Evolutionary conservation across 2,329 filamentous ascomycete genomes (phyloP).

Genomic region (Fusarium sp.): DNA sequence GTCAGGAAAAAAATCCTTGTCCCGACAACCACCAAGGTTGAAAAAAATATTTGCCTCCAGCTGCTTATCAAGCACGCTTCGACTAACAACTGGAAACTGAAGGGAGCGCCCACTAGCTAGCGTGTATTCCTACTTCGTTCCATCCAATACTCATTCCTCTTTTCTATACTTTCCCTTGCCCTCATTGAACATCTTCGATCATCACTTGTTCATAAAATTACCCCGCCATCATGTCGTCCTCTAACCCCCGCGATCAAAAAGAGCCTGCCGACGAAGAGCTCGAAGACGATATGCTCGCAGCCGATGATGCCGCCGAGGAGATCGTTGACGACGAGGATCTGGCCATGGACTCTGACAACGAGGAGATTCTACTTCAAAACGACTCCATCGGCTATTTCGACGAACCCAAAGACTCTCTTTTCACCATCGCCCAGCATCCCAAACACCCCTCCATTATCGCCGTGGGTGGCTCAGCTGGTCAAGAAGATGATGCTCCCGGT

Average conservation of each 20-base stretch:
- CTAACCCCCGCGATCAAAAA: slow-evolving; percentile 44
- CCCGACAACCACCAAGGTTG: slow-evolving; percentile 29
- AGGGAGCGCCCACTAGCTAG: slow-evolving; percentile 1
- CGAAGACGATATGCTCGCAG: slow-evolving; percentile 58
- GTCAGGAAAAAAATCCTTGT: slow-evolving; percentile 44
- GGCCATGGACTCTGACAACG: slow-evolving; percentile 82
- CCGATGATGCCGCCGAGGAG: slow-evolving; percentile 77
- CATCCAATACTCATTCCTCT: not conserved
- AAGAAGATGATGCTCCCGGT: slow-evolving; percentile 73
- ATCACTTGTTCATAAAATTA: slow-evolving; percentile 27
- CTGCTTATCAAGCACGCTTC: slow-evolving; percentile 49
- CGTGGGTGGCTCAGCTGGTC: slow-evolving; percentile 81
- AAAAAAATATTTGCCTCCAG: slow-evolving; percentile 33
- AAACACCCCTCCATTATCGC: slow-evolving; percentile 80
- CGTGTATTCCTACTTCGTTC: not conserved
- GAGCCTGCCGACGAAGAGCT: slow-evolving; percentile 48
- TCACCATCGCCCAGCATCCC: slow-evolving; percentile 94
- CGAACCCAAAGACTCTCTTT: slow-evolving; percentile 88
- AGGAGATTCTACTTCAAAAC: slow-evolving; percentile 87
- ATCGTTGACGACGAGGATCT: slow-evolving; percentile 81
- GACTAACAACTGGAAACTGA: slow-evolving; percentile 29
- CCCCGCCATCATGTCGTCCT: slow-evolving; percentile 51
- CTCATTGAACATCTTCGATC: not conserved
- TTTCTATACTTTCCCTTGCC: not conserved
- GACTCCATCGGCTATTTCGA: slow-evolving; percentile 96